Conservation (phyloP, 225 moss, liverwort and hornwort species). For the Bryum argenteum region DNA sequence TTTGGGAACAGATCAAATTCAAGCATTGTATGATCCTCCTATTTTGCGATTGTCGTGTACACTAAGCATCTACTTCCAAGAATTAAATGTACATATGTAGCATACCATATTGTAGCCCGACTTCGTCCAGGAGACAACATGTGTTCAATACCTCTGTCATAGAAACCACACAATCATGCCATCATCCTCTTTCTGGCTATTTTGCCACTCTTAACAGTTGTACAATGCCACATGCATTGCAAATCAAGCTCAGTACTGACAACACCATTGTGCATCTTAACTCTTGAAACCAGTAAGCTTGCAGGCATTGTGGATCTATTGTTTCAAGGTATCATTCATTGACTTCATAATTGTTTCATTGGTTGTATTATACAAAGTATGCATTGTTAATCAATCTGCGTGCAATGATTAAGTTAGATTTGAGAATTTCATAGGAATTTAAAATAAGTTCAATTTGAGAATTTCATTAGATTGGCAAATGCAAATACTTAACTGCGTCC, state of each 20-base stretch:
- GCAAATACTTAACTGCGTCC: too few relatives aligned
- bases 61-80: slow-evolving; percentile 43
- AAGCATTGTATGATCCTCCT: slow-evolving; percentile 42
- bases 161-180: slow-evolving; percentile 19
- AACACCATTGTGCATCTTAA: not conserved
- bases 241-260: slow-evolving; percentile 34
- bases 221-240: slow-evolving; percentile 37
- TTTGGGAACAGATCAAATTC: slow-evolving; percentile 52
- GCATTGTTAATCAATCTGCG: too few relatives aligned
- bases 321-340: too few relatives aligned
- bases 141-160: slow-evolving; percentile 17
- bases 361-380: too few relatives aligned
- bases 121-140: slow-evolving; percentile 4
- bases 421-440: too few relatives aligned
- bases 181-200: slow-evolving; percentile 40
- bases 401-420: too few relatives aligned
- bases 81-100: slow-evolving; percentile 38
- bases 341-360: too few relatives aligned
- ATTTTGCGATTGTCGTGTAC: slow-evolving; percentile 46
- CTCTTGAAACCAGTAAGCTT: too few relatives aligned
- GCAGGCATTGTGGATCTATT: too few relatives aligned
- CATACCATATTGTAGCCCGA: slow-evolving; percentile 41
- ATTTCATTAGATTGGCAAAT: too few relatives aligned
- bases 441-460: too few relatives aligned
- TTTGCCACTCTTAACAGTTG: slow-evolving; percentile 43